Evolutionary conservation across 176 grass and related monocot species (phyloP), one percentile per base, ranked within the genome.

Genomic region (Oryza punctata): DNA sequence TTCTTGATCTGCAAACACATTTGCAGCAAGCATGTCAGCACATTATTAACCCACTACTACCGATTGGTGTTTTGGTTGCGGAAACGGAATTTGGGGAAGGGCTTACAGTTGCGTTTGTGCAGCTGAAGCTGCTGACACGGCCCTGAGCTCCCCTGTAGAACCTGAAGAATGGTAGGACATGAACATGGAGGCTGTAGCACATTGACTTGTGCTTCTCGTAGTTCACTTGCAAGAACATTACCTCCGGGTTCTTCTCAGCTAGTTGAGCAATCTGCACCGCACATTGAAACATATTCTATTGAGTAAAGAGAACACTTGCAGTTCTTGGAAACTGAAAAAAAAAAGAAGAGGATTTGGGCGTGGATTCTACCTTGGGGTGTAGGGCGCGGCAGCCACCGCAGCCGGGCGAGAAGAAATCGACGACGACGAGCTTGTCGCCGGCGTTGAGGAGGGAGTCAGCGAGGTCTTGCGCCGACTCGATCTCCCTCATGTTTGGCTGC

Each of bases 151-250:
- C 96, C 45, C 91, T 79, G 72, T 94, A 99, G 70, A 99, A 94
- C 83, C 93, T 85, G 81, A 99, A 99, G 83, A 99, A 99, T 0
- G 96, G 96, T 24, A 99, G 93, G 72, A 99, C 96, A 80, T 94
- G 93, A 35, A 99, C 91, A 40, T 91, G 84, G 63, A 99, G 91
- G 87, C 81, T 96, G 71, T 94, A 94, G 78, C 96, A 99, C 96
- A 99, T 99, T 19, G 96, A 94, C 66, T 81, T 94, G 93, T 96
- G 96, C 75, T 75, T 74, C 69, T 99, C 96, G 52, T 99, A 89
- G 84, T 99, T 99, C 7, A 99, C 84, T 60, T 99, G 93, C 69
- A 99, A 75, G 85, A 99, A 99, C 38, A 85, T 12, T 60, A 89
- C 83, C 18, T 89, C 87, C 16, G 91, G 91, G 32, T 99, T 96